Conservation (phyloP, 2,329 filamentous ascomycete genomes). For the Teratosphaeria viscida region DNA sequence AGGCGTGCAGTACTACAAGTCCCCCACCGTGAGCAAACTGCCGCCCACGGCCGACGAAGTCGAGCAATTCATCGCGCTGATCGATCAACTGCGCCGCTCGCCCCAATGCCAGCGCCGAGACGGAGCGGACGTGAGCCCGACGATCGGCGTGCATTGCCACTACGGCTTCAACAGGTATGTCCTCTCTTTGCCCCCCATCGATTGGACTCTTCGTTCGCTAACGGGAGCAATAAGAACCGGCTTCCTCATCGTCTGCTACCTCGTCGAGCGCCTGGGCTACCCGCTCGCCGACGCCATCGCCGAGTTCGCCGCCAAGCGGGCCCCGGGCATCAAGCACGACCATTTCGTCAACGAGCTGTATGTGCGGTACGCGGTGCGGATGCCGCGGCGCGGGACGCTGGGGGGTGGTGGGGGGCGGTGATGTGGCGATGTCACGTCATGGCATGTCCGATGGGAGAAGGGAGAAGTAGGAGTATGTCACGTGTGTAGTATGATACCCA, state of each 20-base stretch:
- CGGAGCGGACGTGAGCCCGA: conserved; percentile 10
- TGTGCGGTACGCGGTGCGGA: conserved; percentile 54
- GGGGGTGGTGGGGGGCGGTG: background rate
- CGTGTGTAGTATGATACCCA: no score
- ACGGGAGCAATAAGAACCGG: conserved; percentile 46
- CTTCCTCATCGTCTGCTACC: conserved; percentile 79
- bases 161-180: conserved; percentile 68
- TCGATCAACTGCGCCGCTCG: conserved; percentile 35
- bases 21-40: conserved; percentile 84
- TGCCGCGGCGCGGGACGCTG: conserved; percentile 11
- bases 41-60: conserved; percentile 59
- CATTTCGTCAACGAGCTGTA: conserved; percentile 81
- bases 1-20: conserved; percentile 56
- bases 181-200: background rate
- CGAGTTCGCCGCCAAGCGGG: conserved; percentile 59
- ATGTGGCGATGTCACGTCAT: background rate
- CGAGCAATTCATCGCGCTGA: conserved; percentile 46
- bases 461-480: no score
- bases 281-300: conserved; percentile 67
- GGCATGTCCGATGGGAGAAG: no score
- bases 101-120: background rate
- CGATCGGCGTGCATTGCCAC: conserved; percentile 81
- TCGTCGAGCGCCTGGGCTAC: conserved; percentile 71
- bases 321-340: conserved; percentile 77
- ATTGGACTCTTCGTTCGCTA: no score